These are phyloP conservation scores for Ophiostoma triangulosporum DNA, from an alignment of 2,329 filamentous ascomycete species.

Conservation along the genomic window DNA sequence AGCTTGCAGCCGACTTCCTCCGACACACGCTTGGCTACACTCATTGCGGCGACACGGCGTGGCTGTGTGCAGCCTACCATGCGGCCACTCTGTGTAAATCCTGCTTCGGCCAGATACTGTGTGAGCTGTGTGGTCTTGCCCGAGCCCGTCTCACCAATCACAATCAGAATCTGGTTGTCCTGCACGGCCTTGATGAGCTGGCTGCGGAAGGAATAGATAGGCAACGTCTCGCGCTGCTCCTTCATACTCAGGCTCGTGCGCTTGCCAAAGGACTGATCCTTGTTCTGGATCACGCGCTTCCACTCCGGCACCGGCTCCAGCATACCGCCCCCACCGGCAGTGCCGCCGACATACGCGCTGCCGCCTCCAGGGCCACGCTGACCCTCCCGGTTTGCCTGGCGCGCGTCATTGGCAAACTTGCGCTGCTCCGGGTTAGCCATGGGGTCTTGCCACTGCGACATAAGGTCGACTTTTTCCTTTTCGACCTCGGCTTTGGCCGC, in stretches of 20 bases:
- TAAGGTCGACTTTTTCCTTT: slow-evolving; percentile 71
- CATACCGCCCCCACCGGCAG: neutral
- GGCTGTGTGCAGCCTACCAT: slow-evolving; percentile 96
- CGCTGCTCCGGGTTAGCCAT: slow-evolving; percentile 78
- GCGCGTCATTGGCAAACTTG: slow-evolving; percentile 79
- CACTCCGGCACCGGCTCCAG: slow-evolving; percentile 70
- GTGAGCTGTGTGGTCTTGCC: slow-evolving; percentile 96
- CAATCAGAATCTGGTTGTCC: slow-evolving; percentile 84
- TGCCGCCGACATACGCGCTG: neutral
- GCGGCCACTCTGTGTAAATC: slow-evolving; percentile 74
- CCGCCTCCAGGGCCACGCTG: neutral
- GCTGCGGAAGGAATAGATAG: slow-evolving; percentile 77
- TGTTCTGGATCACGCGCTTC: slow-evolving; percentile 72
- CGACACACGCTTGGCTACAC: slow-evolving; percentile 84
- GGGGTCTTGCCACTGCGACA: slow-evolving; percentile 90
- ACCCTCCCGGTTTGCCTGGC: slow-evolving; percentile 32
- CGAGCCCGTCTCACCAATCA: slow-evolving; percentile 92
- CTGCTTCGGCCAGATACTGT: slow-evolving; percentile 86
- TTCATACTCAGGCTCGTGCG: slow-evolving; percentile 87
- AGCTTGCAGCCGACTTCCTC: slow-evolving; percentile 65
- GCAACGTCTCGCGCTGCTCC: slow-evolving; percentile 79
- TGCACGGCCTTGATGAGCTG: slow-evolving; percentile 77
- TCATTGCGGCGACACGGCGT: slow-evolving; percentile 84
- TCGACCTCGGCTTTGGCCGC: slow-evolving; percentile 65
- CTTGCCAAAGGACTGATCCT: slow-evolving; percentile 70